phyloP scores from a whole-genome alignment of 129 eudicot species.

The Centella asiatica region DNA sequence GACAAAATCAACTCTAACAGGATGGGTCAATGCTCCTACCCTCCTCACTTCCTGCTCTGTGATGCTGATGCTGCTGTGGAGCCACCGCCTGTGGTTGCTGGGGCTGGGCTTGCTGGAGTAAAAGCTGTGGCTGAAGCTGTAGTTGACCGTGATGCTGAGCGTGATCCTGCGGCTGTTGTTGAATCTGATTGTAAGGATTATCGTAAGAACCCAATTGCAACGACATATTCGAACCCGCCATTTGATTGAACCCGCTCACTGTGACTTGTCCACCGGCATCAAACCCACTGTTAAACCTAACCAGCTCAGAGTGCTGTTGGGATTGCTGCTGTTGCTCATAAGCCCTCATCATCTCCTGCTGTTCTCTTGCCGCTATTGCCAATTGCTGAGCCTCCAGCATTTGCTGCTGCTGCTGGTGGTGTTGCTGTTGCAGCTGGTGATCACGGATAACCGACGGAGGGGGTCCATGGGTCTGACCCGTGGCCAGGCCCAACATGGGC shows the following conservation, averaged over 20 bases:
- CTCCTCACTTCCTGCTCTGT: constrained; percentile 36
- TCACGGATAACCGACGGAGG: constrained; percentile 33
- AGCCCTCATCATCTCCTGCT: constrained; percentile 33
- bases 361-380: constrained; percentile 33
- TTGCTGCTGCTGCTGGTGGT: constrained; percentile 56
- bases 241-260: constrained; percentile 31
- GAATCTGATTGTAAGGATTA: constrained; percentile 18
- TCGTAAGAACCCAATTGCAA: constrained; percentile 30
- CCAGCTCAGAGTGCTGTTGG: constrained; percentile 23
- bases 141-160: constrained; percentile 12
- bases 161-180: constrained; percentile 22
- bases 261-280: constrained; percentile 25
- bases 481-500: constrained; percentile 39
- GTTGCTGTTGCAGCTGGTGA: constrained; percentile 50
- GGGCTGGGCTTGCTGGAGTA: constrained; percentile 21
- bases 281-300: constrained; percentile 34
- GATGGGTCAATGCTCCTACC: constrained; percentile 28
- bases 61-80: constrained; percentile 20
- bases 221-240: constrained; percentile 11
- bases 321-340: constrained; percentile 39
- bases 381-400: constrained; percentile 39
- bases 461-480: constrained; percentile 25
- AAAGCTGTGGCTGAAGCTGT: constrained; percentile 28
- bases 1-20: constrained; percentile 13
- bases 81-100: constrained; percentile 13